Percentiles rank a stretch among this genome's conserved stretches.
Evolutionary conservation across 2,329 filamentous ascomycete species (phyloP).

Genomic region (Sordariomycetes sp.): DNA sequence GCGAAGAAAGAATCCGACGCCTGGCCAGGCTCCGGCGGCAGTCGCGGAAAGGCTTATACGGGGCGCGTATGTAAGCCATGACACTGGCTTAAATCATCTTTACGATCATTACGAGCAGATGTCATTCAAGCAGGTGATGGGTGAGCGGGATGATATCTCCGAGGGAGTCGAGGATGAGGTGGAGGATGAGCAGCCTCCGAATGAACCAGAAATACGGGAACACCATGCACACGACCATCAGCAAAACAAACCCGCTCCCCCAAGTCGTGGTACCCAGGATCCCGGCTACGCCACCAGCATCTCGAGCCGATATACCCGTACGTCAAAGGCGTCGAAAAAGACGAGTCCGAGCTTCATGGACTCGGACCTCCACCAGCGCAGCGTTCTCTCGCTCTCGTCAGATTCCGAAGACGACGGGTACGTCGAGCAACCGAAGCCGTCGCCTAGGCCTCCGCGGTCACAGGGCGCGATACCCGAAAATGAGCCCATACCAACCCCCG

Average conservation of each 20-base stretch:
- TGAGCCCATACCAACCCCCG: neutral
- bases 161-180: neutral
- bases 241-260: neutral
- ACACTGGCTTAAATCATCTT: constrained; percentile 25
- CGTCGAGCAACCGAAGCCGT: neutral
- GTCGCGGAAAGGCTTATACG: neutral
- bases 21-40: neutral
- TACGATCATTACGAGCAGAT: constrained; percentile 47
- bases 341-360: constrained; percentile 32
- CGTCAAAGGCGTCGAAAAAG: constrained; percentile 36
- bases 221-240: neutral
- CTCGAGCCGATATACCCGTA: constrained; percentile 40
- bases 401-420: constrained; percentile 39
- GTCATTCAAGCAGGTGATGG: constrained; percentile 30
- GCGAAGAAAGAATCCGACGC: neutral
- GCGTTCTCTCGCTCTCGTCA: constrained; percentile 42
- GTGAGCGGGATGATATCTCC: neutral
- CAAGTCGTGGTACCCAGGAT: neutral
- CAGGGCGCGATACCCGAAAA: neutral
- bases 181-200: neutral
- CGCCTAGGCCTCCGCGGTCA: neutral
- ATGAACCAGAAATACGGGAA: constrained; percentile 1
- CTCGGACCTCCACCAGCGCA: constrained; percentile 38
- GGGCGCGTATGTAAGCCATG: neutral
- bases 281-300: constrained; percentile 34